phyloP scores from a whole-genome alignment of 1,284 basidiomycete genomes.

The Tylopilus sp. region DNA sequence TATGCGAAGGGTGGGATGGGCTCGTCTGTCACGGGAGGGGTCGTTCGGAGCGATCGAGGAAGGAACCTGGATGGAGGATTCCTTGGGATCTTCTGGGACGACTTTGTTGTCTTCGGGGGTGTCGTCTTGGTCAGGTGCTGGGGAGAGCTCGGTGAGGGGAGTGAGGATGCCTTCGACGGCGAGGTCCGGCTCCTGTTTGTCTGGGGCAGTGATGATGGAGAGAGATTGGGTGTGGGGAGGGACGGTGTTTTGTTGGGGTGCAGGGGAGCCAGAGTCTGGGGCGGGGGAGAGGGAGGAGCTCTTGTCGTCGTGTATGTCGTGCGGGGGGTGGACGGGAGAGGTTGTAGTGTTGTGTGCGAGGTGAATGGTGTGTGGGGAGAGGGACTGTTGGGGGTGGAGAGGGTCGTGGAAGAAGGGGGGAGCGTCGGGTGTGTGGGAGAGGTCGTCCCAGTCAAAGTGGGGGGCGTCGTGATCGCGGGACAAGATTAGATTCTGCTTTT shows the following conservation, averaged over 20 bases:
- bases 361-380: slow-evolving; percentile 24
- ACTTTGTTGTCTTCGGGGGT: slow-evolving; percentile 32
- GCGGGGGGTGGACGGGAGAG: slow-evolving; percentile 26
- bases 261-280: slow-evolving; percentile 38
- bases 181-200: slow-evolving; percentile 27
- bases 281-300: slow-evolving; percentile 54
- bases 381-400: slow-evolving; percentile 22
- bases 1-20: slow-evolving; percentile 17
- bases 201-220: slow-evolving; percentile 1
- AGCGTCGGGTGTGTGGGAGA: slow-evolving; percentile 33
- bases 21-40: slow-evolving; percentile 17
- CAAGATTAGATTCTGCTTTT: slow-evolving; percentile 47
- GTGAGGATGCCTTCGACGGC: slow-evolving; percentile 44
- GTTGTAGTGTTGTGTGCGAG: slow-evolving; percentile 22
- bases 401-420: slow-evolving; percentile 33
- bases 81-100: slow-evolving; percentile 18
- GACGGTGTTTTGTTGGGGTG: slow-evolving; percentile 15
- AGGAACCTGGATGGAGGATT: slow-evolving; percentile 1
- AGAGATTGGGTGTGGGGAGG: slow-evolving; percentile 4
- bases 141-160: slow-evolving; percentile 67
- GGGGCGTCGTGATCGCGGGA: slow-evolving; percentile 37
- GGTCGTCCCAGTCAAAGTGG: slow-evolving; percentile 43
- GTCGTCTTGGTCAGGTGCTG: slow-evolving; percentile 51
- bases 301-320: slow-evolving; percentile 30
- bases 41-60: slow-evolving; percentile 13